Evolutionary conservation across 169 alveolate genomes (phyloP).

Genomic region (Plasmodium sp.): DNA sequence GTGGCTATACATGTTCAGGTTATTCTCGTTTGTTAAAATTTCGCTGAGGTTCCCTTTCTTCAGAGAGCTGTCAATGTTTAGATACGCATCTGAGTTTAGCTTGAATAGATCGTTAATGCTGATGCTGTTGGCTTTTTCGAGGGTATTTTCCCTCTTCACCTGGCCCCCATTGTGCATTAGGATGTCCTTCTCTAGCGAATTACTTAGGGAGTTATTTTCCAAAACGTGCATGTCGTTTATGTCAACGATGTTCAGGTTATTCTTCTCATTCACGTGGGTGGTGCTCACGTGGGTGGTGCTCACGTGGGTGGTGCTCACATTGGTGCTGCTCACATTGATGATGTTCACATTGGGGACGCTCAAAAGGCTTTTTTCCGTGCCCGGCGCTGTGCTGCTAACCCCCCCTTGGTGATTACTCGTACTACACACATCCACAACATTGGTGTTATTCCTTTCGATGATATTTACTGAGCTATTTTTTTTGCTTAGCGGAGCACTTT

Average conservation of each 20-base stretch:
- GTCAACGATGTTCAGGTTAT: slow-evolving; percentile 1
- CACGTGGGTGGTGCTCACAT: background rate
- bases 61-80: slow-evolving; percentile 28
- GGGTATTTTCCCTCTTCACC: slow-evolving; percentile 19
- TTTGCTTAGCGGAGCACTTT: background rate
- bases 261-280: background rate
- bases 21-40: slow-evolving; percentile 21
- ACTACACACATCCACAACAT: background rate
- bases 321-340: background rate
- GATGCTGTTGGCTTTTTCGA: slow-evolving; percentile 25
- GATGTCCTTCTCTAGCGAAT: background rate
- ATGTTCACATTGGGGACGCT: background rate
- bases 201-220: background rate
- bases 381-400: background rate
- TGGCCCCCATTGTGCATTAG: background rate
- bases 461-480: background rate
- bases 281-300: too few relatives aligned
- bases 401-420: background rate
- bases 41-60: slow-evolving; percentile 40
- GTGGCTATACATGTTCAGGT: background rate
- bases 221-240: slow-evolving; percentile 8
- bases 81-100: slow-evolving; percentile 16
- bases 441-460: background rate
- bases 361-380: background rate
- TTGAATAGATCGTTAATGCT: slow-evolving; percentile 57